phyloP scores from a whole-genome alignment of 768 basidiomycete species.

The Antrodiella citrinella region DNA sequence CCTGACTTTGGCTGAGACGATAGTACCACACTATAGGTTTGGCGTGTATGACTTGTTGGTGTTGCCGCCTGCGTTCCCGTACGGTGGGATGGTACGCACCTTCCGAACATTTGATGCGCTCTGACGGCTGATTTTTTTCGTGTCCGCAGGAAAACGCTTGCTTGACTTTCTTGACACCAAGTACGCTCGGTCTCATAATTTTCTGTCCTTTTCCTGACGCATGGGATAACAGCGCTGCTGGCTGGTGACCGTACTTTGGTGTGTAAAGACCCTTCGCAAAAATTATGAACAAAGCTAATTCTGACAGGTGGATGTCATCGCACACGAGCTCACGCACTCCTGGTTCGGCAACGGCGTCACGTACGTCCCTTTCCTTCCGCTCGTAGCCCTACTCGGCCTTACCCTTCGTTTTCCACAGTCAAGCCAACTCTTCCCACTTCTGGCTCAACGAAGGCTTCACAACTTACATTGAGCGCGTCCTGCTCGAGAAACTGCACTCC shows the following conservation, averaged over 20 bases:
- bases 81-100: constrained; percentile 71
- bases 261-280: too few species aligned
- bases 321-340: constrained; percentile 80
- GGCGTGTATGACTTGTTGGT: constrained; percentile 87
- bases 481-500: constrained; percentile 62
- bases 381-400: background rate
- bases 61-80: constrained; percentile 88
- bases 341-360: constrained; percentile 93
- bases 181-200: constrained; percentile 28
- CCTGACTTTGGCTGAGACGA: constrained; percentile 64
- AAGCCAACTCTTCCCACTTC: constrained; percentile 70
- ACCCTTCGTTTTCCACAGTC: constrained; percentile 25
- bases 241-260: constrained; percentile 78
- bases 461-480: constrained; percentile 82
- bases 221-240: constrained; percentile 52
- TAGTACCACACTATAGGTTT: constrained; percentile 72
- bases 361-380: constrained; percentile 25
- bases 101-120: background rate
- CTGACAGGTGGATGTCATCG: constrained; percentile 64
- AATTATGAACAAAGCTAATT: background rate
- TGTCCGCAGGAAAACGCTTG: constrained; percentile 81
- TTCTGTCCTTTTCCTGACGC: background rate
- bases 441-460: constrained; percentile 95
- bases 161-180: constrained; percentile 82
- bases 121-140: too few species aligned